These are phyloP conservation scores for Lactarius quietus DNA, from an alignment of 768 basidiomycete species.

Conservation along the genomic window DNA sequence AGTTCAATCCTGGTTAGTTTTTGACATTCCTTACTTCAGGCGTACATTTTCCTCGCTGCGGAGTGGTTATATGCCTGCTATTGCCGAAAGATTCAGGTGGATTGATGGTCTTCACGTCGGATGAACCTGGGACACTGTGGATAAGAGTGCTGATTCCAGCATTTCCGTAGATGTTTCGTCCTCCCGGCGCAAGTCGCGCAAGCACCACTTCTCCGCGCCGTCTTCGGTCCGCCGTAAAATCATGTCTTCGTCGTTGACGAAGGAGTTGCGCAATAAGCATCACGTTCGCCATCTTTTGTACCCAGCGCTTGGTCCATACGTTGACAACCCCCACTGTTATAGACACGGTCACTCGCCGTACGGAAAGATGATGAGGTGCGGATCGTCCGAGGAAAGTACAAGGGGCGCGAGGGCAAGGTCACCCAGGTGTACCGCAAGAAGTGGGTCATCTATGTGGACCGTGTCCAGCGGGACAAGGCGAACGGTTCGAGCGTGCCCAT, in stretches of 20 bases:
- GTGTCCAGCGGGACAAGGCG: constrained; percentile 95
- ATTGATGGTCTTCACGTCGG: constrained; percentile 47
- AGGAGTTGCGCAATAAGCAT: constrained; percentile 91
- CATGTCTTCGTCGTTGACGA: constrained; percentile 94
- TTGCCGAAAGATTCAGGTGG: constrained; percentile 37
- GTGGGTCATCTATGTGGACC: constrained; percentile 98
- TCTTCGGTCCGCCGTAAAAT: constrained; percentile 95
- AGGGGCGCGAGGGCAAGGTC: constrained; percentile 98
- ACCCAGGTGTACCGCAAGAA: constrained; percentile 98
- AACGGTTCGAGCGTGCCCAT: constrained; percentile 93
- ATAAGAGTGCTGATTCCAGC: constrained; percentile 33
- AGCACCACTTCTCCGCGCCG: constrained; percentile 95
- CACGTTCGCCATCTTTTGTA: constrained; percentile 51
- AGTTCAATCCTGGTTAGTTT: constrained; percentile 78
- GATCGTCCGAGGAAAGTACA: constrained; percentile 96
- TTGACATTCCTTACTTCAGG: constrained; percentile 28
- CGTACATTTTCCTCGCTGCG: constrained; percentile 25
- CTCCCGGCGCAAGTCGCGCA: constrained; percentile 96
- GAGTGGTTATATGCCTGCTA: constrained; percentile 28
- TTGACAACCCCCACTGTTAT: constrained; percentile 16
- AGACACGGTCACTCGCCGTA: constrained; percentile 90
- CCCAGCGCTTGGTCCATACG: background rate
- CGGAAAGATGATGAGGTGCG: constrained; percentile 98
- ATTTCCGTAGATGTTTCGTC: constrained; percentile 70
- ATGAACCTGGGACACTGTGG: constrained; percentile 22